These are phyloP conservation scores for Punica granatum DNA, from an alignment of 345 rosid species.

Conservation along the genomic window DNA sequence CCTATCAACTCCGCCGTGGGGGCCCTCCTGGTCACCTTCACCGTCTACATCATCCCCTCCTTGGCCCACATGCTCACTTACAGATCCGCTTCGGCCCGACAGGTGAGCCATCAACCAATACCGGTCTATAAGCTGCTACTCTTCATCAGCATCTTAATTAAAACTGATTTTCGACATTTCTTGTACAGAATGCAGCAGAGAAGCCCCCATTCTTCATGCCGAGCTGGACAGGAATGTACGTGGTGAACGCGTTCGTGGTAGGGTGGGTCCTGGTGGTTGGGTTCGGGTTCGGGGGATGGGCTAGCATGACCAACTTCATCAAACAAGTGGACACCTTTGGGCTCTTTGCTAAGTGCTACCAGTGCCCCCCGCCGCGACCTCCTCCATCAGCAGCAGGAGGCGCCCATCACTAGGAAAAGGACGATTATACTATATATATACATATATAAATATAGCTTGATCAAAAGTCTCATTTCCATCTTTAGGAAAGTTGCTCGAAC, in stretches of 20 bases:
- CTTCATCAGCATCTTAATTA: no score
- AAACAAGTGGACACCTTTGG: slow-evolving; percentile 76
- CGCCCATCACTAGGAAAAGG: not conserved
- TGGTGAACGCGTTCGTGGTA: slow-evolving; percentile 44
- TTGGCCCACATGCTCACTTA: slow-evolving; percentile 76
- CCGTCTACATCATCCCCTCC: slow-evolving; percentile 82
- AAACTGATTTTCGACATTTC: not conserved
- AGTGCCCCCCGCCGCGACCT: slow-evolving; percentile 55
- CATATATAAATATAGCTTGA: no score
- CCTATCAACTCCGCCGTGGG: slow-evolving; percentile 90
- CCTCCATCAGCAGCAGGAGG: not conserved
- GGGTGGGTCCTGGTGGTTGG: slow-evolving; percentile 67
- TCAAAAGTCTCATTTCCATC: not conserved
- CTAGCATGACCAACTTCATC: slow-evolving; percentile 70
- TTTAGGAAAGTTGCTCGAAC: not conserved
- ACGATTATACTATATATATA: no score
- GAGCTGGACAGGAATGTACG: slow-evolving; percentile 70
- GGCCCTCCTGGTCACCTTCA: slow-evolving; percentile 77
- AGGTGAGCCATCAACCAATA: slow-evolving; percentile 25
- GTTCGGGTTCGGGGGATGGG: slow-evolving; percentile 89
- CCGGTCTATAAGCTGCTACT: no score
- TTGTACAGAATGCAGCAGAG: slow-evolving; percentile 58
- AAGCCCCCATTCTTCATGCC: slow-evolving; percentile 57
- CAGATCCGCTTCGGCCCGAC: slow-evolving; percentile 57
- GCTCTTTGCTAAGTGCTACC: slow-evolving; percentile 87